Evolutionary conservation across 768 basidiomycete genomes (phyloP).

Genomic region (Lactarius hatsudake): DNA sequence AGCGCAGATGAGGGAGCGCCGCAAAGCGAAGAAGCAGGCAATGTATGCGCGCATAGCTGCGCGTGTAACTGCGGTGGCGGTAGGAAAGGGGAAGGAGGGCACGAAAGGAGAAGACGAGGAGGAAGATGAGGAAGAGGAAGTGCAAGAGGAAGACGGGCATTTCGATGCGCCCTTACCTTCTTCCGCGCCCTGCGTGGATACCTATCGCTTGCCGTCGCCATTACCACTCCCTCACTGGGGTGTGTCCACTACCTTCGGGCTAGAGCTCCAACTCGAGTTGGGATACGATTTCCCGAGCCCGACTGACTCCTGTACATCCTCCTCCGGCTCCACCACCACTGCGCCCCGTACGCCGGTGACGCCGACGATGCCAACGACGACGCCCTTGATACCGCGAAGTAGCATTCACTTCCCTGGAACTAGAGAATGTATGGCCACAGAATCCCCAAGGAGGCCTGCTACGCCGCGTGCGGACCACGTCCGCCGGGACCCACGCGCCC

Average conservation of each 20-base stretch:
- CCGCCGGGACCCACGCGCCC: conserved; percentile 8
- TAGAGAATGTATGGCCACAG: neutral
- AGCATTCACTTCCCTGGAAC: neutral
- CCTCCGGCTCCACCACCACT: neutral
- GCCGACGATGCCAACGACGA: neutral
- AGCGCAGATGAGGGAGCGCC: conserved; percentile 7
- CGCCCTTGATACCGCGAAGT: neutral
- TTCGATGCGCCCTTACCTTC: conserved; percentile 5
- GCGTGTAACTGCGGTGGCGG: neutral
- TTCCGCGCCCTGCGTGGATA: neutral
- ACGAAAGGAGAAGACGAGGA: conserved; percentile 1
- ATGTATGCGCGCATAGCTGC: conserved; percentile 3
- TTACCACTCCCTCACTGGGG: neutral
- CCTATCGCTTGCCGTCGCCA: neutral
- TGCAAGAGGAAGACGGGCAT: neutral
- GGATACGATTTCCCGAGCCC: conserved; percentile 6
- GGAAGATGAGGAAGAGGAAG: neutral
- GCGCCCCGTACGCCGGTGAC: neutral
- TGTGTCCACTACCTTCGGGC: neutral
- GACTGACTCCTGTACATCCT: conserved; percentile 6
- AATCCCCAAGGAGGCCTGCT: neutral
- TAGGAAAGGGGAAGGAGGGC: neutral
- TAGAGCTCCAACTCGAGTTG: neutral
- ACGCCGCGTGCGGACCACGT: neutral
- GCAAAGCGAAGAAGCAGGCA: conserved; percentile 1